phyloP scores from a whole-genome alignment of 1,284 basidiomycete genomes.

The Boletellus deceptivus region DNA sequence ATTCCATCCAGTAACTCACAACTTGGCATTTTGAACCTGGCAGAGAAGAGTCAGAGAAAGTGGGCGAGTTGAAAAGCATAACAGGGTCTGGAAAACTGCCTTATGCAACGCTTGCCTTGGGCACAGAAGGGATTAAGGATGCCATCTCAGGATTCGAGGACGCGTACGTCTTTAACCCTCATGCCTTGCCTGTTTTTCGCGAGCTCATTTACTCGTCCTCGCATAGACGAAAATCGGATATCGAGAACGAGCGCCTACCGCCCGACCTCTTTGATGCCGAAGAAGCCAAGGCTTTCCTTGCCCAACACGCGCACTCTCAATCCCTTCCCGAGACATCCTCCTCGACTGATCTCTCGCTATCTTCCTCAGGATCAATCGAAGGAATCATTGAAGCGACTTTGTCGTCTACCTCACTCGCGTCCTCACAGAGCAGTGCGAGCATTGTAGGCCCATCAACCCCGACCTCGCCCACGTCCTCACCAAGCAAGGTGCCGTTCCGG shows the following conservation, averaged over 20 bases:
- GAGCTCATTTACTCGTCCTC: neutral
- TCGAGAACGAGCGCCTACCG: constrained; percentile 96
- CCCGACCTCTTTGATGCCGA: constrained; percentile 92
- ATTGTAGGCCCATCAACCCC: constrained; percentile 21
- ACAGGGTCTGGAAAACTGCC: constrained; percentile 79
- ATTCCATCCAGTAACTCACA: neutral
- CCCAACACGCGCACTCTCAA: constrained; percentile 43
- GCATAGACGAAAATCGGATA: constrained; percentile 90
- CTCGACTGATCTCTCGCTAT: constrained; percentile 45
- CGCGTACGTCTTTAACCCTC: constrained; percentile 61
- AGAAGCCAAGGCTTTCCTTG: constrained; percentile 57
- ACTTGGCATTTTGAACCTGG: neutral
- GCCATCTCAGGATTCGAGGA: constrained; percentile 94
- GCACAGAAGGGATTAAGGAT: constrained; percentile 95
- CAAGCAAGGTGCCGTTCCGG: constrained; percentile 50
- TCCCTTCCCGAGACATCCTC: constrained; percentile 50
- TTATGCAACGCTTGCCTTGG: constrained; percentile 84
- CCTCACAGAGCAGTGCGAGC: constrained; percentile 26
- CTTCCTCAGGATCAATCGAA: constrained; percentile 43
- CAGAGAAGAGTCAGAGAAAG: constrained; percentile 96
- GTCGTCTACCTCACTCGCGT: constrained; percentile 38
- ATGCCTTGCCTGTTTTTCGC: neutral
- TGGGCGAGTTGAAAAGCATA: constrained; percentile 94
- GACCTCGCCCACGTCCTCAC: constrained; percentile 38
- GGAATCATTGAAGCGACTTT: constrained; percentile 48